Evolutionary conservation across 352 stramenopile genomes (phyloP).

Genomic region (Vaucheria bursata): DNA sequence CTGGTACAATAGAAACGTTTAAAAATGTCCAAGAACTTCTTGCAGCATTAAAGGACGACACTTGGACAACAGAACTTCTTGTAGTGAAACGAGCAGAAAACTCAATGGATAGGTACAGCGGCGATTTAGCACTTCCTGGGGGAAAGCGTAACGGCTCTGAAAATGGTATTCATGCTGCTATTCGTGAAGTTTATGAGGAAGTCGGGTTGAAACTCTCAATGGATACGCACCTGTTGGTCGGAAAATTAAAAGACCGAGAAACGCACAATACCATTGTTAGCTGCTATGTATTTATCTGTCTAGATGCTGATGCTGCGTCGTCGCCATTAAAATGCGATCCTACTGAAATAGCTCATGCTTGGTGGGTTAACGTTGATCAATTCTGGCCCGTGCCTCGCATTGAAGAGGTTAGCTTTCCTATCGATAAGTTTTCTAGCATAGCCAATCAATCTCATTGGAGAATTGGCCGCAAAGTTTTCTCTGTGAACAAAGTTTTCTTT

Average conservation of each 20-base stretch:
- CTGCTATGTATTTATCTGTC: background rate
- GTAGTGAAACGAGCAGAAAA: background rate
- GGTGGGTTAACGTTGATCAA: background rate
- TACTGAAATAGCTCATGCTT: slow-evolving; percentile 1
- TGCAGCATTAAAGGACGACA: background rate
- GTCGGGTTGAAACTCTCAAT: background rate
- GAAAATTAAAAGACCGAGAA: background rate
- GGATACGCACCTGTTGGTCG: slow-evolving; percentile 2
- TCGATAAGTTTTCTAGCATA: background rate
- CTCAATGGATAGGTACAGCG: background rate
- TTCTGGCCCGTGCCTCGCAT: slow-evolving; percentile 1
- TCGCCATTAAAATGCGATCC: background rate
- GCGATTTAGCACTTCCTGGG: background rate
- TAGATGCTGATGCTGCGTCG: background rate
- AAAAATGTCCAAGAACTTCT: background rate
- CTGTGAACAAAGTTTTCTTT: background rate
- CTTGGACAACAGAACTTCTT: background rate
- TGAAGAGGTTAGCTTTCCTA: background rate
- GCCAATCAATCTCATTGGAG: background rate
- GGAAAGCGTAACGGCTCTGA: background rate
- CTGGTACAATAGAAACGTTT: background rate
- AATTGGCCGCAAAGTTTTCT: background rate
- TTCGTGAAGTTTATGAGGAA: background rate
- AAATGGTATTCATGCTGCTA: background rate
- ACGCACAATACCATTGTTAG: background rate